These are phyloP conservation scores for Gonium pectorale DNA, from an alignment of 139 green algal species.

Conservation along the genomic window DNA sequence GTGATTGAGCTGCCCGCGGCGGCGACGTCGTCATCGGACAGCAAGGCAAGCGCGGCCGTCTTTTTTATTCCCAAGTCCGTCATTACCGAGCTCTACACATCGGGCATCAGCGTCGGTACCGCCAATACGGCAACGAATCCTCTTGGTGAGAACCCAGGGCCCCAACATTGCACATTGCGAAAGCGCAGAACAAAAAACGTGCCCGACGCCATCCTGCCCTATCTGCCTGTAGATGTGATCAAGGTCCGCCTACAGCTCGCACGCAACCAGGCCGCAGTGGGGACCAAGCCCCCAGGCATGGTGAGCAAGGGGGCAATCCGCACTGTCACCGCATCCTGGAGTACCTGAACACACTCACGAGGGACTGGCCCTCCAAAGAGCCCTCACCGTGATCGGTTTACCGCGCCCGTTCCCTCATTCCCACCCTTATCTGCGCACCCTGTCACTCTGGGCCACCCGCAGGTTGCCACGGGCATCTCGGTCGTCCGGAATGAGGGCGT, in stretches of 20 bases:
- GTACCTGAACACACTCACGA: too few relatives aligned
- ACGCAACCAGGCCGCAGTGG: slow-evolving; percentile 25
- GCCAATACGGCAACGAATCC: slow-evolving; percentile 63
- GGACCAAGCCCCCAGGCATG: slow-evolving; percentile 55
- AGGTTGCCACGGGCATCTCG: slow-evolving; percentile 59
- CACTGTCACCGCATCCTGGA: too few relatives aligned
- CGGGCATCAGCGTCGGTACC: slow-evolving; percentile 49
- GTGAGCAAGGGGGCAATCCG: too few relatives aligned
- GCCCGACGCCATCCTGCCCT: neutral
- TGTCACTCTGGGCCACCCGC: too few relatives aligned
- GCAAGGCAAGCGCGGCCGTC: neutral
- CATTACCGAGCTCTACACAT: slow-evolving; percentile 55
- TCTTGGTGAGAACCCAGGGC: slow-evolving; percentile 45
- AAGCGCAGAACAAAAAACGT: too few relatives aligned
- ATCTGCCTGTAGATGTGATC: slow-evolving; percentile 74
- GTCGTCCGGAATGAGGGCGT: slow-evolving; percentile 72
- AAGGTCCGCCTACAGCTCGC: slow-evolving; percentile 84
- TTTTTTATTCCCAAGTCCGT: slow-evolving; percentile 45
- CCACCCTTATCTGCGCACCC: too few relatives aligned
- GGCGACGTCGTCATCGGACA: neutral
- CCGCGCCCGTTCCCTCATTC: too few relatives aligned
- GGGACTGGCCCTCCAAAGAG: too few relatives aligned
- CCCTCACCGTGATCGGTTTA: too few relatives aligned
- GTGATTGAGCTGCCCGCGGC: slow-evolving; percentile 13
- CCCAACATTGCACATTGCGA: too few relatives aligned